phyloP scores from a whole-genome alignment of 1,284 basidiomycete genomes.

The Pseudozyma sp. region DNA sequence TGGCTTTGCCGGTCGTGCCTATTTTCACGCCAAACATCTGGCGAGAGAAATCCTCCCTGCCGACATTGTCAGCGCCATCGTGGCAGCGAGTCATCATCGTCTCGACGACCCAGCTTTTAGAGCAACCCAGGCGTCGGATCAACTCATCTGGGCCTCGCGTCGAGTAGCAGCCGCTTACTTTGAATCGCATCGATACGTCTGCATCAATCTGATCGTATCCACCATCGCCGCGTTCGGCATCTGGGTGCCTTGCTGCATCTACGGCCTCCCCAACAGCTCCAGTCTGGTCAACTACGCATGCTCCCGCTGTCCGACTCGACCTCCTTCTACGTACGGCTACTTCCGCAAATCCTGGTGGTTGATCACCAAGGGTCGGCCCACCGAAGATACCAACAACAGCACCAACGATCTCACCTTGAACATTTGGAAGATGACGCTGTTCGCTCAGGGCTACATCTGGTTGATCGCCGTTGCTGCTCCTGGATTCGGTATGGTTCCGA shows the following conservation, averaged over 20 bases:
- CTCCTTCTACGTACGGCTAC: not conserved
- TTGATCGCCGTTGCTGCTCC: not conserved
- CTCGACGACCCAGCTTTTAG: not conserved
- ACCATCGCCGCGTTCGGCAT: conserved; percentile 2
- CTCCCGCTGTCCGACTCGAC: not conserved
- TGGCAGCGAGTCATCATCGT: no score
- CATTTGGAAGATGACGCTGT: conserved; percentile 18
- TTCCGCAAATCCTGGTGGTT: not conserved
- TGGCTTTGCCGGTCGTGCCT: not conserved
- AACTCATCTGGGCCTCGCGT: conserved; percentile 3
- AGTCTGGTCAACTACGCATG: conserved; percentile 9
- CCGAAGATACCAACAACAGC: not conserved
- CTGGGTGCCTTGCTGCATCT: not conserved
- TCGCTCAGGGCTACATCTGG: conserved; percentile 5
- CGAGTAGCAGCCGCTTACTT: conserved; percentile 15
- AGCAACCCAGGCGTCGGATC: conserved; percentile 2
- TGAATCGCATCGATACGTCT: conserved; percentile 2
- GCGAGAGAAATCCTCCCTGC: not conserved
- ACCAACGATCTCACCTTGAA: not conserved
- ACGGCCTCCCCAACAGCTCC: conserved; percentile 8
- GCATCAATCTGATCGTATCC: conserved; percentile 8
- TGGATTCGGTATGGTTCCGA: not conserved
- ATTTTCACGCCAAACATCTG: conserved; percentile 1
- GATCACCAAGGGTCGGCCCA: conserved; percentile 4
- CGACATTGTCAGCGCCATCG: not conserved